Conservation (phyloP, 306 rosid genomes). For the Trichosanthes truncata region DNA sequence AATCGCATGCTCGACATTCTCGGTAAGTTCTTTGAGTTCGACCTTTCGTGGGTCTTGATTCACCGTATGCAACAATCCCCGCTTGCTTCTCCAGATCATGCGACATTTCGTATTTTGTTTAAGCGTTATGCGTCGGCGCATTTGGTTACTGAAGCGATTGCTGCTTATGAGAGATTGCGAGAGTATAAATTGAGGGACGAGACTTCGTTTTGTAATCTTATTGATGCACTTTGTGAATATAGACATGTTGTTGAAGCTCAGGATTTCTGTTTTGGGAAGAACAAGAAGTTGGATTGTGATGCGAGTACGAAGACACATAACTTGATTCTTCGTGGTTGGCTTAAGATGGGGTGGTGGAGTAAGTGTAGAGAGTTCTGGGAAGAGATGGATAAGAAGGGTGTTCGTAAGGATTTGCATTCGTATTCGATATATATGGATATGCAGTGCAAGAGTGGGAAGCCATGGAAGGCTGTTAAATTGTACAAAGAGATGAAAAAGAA, state of each 20-base stretch:
- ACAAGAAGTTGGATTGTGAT: constrained; percentile 11
- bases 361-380: constrained; percentile 84
- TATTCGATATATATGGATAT: constrained; percentile 87
- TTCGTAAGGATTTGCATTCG: constrained; percentile 58
- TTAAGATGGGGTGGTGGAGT: constrained; percentile 74
- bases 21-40: constrained; percentile 74
- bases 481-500: constrained; percentile 57
- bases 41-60: constrained; percentile 50
- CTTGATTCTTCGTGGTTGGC: constrained; percentile 79
- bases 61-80: constrained; percentile 46
- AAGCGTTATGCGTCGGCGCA: constrained; percentile 69
- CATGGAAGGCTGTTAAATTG: constrained; percentile 78
- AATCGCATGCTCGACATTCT: constrained; percentile 63
- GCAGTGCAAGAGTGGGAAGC: constrained; percentile 71
- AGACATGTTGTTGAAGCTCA: constrained; percentile 78
- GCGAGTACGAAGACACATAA: constrained; percentile 46
- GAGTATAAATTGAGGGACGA: constrained; percentile 63
- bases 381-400: constrained; percentile 69
- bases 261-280: constrained; percentile 43
- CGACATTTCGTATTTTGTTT: constrained; percentile 67
- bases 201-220: constrained; percentile 46
- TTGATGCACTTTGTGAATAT: constrained; percentile 74
- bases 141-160: constrained; percentile 51
- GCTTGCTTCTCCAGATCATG: constrained; percentile 44
- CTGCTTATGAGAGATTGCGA: constrained; percentile 32